Conservation (phyloP, 345 rosid species). For the Arabis alpina region DNA sequence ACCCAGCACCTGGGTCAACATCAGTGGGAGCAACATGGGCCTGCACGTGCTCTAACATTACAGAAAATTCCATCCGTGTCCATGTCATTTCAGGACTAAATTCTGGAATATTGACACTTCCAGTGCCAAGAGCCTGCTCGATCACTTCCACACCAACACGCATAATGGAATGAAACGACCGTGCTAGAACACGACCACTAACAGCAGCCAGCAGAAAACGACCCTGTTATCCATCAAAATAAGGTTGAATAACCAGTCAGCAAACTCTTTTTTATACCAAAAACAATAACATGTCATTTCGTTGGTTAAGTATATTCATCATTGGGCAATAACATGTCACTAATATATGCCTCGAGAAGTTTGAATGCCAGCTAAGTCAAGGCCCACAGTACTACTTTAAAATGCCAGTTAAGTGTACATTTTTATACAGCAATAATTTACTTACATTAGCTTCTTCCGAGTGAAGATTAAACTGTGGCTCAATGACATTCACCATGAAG, state of each 20-base stretch:
- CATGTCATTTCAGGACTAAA: conserved; percentile 89
- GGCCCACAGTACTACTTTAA: too few species aligned
- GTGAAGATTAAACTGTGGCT: conserved; percentile 98
- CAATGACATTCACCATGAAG: conserved; percentile 95
- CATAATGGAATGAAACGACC: conserved; percentile 88
- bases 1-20: conserved; percentile 99
- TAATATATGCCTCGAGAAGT: too few species aligned
- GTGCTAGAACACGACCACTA: conserved; percentile 94
- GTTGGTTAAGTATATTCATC: conserved; percentile 11
- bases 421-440: conserved; percentile 18
- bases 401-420: too few species aligned
- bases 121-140: conserved; percentile 84
- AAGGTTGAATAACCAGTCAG: conserved; percentile 24
- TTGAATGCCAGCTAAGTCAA: too few species aligned
- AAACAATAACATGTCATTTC: conserved; percentile 10
- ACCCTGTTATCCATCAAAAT: conserved; percentile 61
- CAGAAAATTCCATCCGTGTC: conserved; percentile 88
- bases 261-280: conserved; percentile 17
- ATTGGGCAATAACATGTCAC: too few species aligned
- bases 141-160: conserved; percentile 87
- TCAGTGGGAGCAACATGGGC: conserved; percentile 99
- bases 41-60: conserved; percentile 96
- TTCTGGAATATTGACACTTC: conserved; percentile 67
- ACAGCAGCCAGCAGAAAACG: conserved; percentile 97
- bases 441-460: conserved; percentile 98